Evolutionary conservation across 768 basidiomycete genomes (phyloP), one percentile per base, ranked within the genome.

Genomic region (Cystoderma amianthinum): DNA sequence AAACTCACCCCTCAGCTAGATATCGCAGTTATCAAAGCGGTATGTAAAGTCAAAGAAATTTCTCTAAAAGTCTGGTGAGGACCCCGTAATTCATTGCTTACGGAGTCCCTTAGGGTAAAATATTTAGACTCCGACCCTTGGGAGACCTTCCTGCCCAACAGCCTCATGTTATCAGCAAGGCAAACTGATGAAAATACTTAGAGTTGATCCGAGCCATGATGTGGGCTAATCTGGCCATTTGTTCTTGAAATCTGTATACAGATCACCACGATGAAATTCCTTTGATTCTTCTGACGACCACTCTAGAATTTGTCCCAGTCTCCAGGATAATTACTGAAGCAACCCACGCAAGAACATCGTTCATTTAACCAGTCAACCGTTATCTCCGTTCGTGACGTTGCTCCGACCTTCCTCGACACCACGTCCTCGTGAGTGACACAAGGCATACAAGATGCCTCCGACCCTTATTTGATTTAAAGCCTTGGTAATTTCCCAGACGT

Each of bases 141-240:
- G n/a, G n/a, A n/a, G n/a, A n/a, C n/a, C 28, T 30, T 9, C 9
- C 15, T 30, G 36, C 25, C 37, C 21, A 41, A 24, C 18, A 28
- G 64, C 67, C 68, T 68, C 68, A 59, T 70, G 67, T 64, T 54
- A 52, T 47, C 60, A 55, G 60, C 56, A 63, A 68, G 68, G 68
- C 65, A 58, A 48, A 41, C 37, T 49, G 45, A 43, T 43, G 46
- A 39, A 44, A 43, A 39, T 18, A 39, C 44, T 24, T 42, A 49
- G 48, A 52, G 51, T 42, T 61, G 59, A 61, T 59, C 59, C 56
- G 58, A 51, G 39, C 48, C 40, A 45, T 45, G 44, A 49, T 37
- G 33, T 41, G 34, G 34, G 46, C 44, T 42, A 48, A 48, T 48
- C 32, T 43, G 44, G 40, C 15, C 36, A 18, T 37, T 41, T 23